Evolutionary conservation across 2,329 filamentous ascomycete species (phyloP).

Genomic region (Huntiella omanensis): DNA sequence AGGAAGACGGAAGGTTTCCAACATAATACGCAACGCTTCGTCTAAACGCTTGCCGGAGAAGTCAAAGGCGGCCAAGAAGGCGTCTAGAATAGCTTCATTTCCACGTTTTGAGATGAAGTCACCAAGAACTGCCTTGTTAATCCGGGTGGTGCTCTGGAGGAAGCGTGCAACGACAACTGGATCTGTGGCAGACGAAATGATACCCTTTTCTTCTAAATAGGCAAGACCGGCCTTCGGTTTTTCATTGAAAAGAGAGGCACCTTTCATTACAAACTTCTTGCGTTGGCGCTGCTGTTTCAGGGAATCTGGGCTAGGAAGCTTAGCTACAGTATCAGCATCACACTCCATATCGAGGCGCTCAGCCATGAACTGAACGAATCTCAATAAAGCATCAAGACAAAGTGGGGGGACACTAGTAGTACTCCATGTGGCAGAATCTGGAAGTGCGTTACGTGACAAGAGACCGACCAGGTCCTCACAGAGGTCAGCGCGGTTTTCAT

Average conservation of each 20-base stretch:
- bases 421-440: slow-evolving; percentile 95
- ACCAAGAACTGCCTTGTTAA: slow-evolving; percentile 80
- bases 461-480: slow-evolving; percentile 93
- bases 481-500: slow-evolving; percentile 73
- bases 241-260: slow-evolving; percentile 85
- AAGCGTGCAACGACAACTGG: slow-evolving; percentile 70
- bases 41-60: slow-evolving; percentile 76
- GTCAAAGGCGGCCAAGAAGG: slow-evolving; percentile 74
- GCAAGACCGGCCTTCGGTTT: slow-evolving; percentile 76
- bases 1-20: slow-evolving; percentile 82
- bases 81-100: slow-evolving; percentile 67
- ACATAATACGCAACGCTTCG: slow-evolving; percentile 68
- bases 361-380: slow-evolving; percentile 80
- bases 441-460: slow-evolving; percentile 81
- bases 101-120: slow-evolving; percentile 85
- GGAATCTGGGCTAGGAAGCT: slow-evolving; percentile 43
- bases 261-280: slow-evolving; percentile 79
- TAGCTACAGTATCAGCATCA: slow-evolving; percentile 15
- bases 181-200: slow-evolving; percentile 60
- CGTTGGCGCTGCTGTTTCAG: slow-evolving; percentile 55
- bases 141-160: slow-evolving; percentile 64
- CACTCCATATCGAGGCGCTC: slow-evolving; percentile 63
- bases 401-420: slow-evolving; percentile 93
- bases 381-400: slow-evolving; percentile 77
- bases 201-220: slow-evolving; percentile 66